Base-by-base conservation (phyloP, 805 yeast genomes). In the Teunomyces tritomae region DNA sequence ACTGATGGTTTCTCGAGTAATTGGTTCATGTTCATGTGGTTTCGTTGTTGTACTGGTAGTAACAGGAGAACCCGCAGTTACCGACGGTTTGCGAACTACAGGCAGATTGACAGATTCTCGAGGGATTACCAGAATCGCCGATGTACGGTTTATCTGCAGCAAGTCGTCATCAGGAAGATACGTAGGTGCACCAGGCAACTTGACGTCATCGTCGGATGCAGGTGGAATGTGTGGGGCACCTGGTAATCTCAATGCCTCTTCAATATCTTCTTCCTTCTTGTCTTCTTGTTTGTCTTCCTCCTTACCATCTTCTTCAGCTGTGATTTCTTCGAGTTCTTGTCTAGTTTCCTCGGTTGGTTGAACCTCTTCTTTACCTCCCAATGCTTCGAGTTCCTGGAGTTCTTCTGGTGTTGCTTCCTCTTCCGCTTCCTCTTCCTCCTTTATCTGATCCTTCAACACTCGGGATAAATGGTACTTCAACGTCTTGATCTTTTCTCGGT, bases 121-220 rank as follows among this genome's bases (percentile, higher is more conserved):
- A 2, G 63, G 61, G 43, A 68, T 61, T 11, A 73, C 65, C 7
- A 65, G 70, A 11, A 73, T 71, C 3, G 74, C 59, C 3, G 75
- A 67, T 10, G 52, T 57, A 49, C 68, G 71, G 52, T 70, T 71
- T 32, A 73, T 71, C 32, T 57, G 62, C 4, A 68, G 51, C 16
- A 67, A 40, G 36, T 70, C 76, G 36, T 66, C 73, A 46, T 69
- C 73, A 1, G 77, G 76, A 20, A 71, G 55, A 54, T 65, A 69
- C 45, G 58, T 66, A 6, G 77, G 77, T 0, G 74, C 76, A 0
- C 77, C 76, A 0, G 77, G 77, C 27, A 73, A 58, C 45, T 58
- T 61, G 14, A 71, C 53, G 9, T 50, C 52, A 13, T 55, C 61
- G 4, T 54, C 49, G 33, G 57, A 63, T 11, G 58, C 58, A 0